Base-by-base conservation (phyloP, 495 filamentous ascomycete genomes). In the Thozetella sp. region DNA sequence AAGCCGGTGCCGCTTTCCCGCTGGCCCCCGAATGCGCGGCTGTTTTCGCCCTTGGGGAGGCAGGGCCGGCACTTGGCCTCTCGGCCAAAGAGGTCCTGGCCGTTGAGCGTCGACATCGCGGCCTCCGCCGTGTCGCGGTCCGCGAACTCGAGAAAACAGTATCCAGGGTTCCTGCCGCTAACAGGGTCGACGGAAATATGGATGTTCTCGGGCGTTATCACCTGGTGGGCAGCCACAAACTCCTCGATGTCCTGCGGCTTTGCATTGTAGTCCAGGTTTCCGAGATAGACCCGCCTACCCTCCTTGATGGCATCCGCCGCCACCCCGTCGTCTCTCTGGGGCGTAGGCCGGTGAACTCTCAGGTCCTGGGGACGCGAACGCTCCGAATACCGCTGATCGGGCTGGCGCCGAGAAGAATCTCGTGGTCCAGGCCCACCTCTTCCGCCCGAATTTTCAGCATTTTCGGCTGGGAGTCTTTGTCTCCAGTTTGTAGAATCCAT, bases 121-220 rank as follows among this genome's bases (percentile, higher is more conserved):
- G 65, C 69, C n/a, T 83, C 78, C 1, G 87, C 86, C 20, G 80
- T 63, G n/a, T 84, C 82, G 57, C 77, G 76, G 26, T 75, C 80
- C 20, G 72, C 58, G 54, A 90, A 79, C 63, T 90, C 87, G 53
- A 90, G 82, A 55, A 90, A 90, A 72, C 88, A 91, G 72, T 90
- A 90, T 4, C 86, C 88, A 2, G 87, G 87, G 67, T 90, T 91
- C 15, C 86, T 72, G 48, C 85, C 85, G 22, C 84, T 87, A 65
- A 88, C 85, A 19, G 86, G 85, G 67, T 90, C 86, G 51, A 88
- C 78, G 10, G 86, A 85, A 66, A 90, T 88, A 65, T 87, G 85
- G 59, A 91, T 85, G 37, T 81, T 81, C 66, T 83, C 78, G 64
- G 83, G 76, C 25, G 62, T 64, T 2, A 45, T 56, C 22, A 83